Evolutionary conservation across 2,329 filamentous ascomycete species (phyloP), one percentile per base, ranked within the genome.

Genomic region (Chaetomiaceae sp.): DNA sequence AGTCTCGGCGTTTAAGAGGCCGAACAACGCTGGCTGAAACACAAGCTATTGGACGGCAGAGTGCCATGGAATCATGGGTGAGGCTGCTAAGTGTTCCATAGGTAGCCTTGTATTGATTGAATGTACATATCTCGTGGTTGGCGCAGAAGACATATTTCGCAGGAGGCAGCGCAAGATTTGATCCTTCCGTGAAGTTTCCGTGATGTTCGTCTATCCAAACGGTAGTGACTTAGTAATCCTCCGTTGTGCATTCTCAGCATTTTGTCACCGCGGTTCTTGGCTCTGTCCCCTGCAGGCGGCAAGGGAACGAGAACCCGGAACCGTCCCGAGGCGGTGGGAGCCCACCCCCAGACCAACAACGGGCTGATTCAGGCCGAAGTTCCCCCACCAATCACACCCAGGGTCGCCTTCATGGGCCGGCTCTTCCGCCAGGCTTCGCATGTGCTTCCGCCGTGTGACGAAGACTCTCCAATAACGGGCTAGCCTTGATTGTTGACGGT

Each of bases 301-400:
- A 46, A 20, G 30, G 17, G 34, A 23, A 25, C 31, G 38, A 48
- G 46, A 44, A 43, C 14, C 30, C 25, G 35, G 40, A 48, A 39
- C 17, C 31, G 50, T 50, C 44, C 50, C 50, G 47, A 47, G 41
- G 39, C 50, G 50, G 38, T 33, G 55, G 54, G 40, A 30, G 51
- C 17, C 34, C 17, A 31, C 14, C 39, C 39, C 23, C 14, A 41
- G 41, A 31, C 31, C 25, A 43, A 48, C n/a, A n/a, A n/a, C n/a
- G n/a, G n/a, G 21, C 3, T 3, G 38, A 7, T 31, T 39, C 19
- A 50, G n/a, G 34, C 52, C 55, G 51, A 55, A 39, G 37, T 56
- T 52, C 44, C 48, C 55, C 51, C 55, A 48, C 49, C 55, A 55
- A 50, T 56, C 43, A 44, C 30, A 43, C 20, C n/a, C 30, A 8